phyloP scores from a whole-genome alignment of 2,329 filamentous ascomycete genomes.

The Colletotrichum camelliae region DNA sequence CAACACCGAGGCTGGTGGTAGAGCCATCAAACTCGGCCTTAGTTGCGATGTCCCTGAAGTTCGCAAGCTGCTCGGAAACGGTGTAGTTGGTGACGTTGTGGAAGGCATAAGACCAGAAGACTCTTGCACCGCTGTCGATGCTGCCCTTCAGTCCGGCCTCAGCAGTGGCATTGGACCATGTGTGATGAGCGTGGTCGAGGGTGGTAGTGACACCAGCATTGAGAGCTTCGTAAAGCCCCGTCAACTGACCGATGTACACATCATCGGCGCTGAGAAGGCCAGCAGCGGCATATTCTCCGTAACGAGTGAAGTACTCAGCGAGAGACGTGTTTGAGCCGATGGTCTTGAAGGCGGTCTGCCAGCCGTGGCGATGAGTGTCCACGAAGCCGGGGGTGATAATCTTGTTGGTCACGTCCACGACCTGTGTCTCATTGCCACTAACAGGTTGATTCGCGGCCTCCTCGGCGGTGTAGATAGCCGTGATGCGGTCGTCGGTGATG shows the following conservation, averaged over 20 bases:
- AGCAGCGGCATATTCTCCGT: slow-evolving; percentile 36
- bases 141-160: slow-evolving; percentile 51
- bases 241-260: slow-evolving; percentile 50
- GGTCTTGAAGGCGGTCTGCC: slow-evolving; percentile 62
- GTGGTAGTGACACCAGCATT: slow-evolving; percentile 58
- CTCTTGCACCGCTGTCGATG: slow-evolving; percentile 52
- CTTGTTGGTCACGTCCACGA: slow-evolving; percentile 54
- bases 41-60: slow-evolving; percentile 42
- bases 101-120: slow-evolving; percentile 52
- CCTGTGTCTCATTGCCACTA: slow-evolving; percentile 32
- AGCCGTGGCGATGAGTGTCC: slow-evolving; percentile 60
- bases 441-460: background rate
- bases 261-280: slow-evolving; percentile 44
- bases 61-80: slow-evolving; percentile 38
- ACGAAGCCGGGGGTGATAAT: slow-evolving; percentile 62
- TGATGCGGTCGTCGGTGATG: slow-evolving; percentile 42
- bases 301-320: slow-evolving; percentile 51
- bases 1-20: slow-evolving; percentile 42
- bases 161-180: slow-evolving; percentile 45
- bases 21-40: slow-evolving; percentile 28
- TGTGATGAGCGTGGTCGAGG: slow-evolving; percentile 59
- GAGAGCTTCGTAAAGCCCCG: slow-evolving; percentile 54
- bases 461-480: slow-evolving; percentile 29
- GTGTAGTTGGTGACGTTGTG: slow-evolving; percentile 38
- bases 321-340: slow-evolving; percentile 56